phyloP scores from a whole-genome alignment of 768 basidiomycete genomes.

The Tulasnella sp. region DNA sequence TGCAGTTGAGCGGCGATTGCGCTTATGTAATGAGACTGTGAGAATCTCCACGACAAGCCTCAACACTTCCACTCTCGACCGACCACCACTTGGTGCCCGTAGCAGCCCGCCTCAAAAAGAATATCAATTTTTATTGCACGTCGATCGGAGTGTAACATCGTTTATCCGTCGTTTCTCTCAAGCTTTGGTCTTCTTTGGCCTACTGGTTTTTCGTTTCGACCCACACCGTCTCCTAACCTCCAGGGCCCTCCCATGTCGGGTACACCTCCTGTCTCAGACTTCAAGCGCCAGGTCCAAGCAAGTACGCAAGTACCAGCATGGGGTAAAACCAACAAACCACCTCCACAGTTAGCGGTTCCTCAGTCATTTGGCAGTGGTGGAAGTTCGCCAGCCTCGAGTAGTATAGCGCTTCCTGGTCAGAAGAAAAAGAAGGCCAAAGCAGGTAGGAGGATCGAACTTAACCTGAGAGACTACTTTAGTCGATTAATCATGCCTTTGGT shows the following conservation, averaged over 20 bases:
- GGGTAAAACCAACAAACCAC: conserved; percentile 4
- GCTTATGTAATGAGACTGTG: neutral
- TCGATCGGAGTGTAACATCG: no score
- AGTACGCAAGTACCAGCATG: conserved; percentile 20
- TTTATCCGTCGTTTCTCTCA: no score
- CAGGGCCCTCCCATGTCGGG: neutral
- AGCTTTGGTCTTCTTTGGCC: no score
- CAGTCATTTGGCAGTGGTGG: neutral
- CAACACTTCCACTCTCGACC: neutral
- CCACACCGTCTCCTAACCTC: neutral
- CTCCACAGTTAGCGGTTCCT: conserved; percentile 3
- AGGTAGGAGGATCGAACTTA: neutral
- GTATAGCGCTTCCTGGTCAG: conserved; percentile 5
- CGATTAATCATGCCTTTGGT: neutral
- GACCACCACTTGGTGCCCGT: neutral
- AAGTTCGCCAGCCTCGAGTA: neutral
- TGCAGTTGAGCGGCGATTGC: no score
- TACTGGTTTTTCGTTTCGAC: no score
- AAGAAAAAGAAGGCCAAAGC: conserved; percentile 20
- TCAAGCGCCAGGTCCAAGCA: conserved; percentile 21
- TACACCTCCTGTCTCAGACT: conserved; percentile 11
- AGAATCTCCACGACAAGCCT: neutral
- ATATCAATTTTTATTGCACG: no score
- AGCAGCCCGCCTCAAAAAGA: no score
- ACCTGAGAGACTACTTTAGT: no score